These are phyloP conservation scores for Populus euphratica DNA, from an alignment of 345 rosid species.

Conservation along the genomic window DNA sequence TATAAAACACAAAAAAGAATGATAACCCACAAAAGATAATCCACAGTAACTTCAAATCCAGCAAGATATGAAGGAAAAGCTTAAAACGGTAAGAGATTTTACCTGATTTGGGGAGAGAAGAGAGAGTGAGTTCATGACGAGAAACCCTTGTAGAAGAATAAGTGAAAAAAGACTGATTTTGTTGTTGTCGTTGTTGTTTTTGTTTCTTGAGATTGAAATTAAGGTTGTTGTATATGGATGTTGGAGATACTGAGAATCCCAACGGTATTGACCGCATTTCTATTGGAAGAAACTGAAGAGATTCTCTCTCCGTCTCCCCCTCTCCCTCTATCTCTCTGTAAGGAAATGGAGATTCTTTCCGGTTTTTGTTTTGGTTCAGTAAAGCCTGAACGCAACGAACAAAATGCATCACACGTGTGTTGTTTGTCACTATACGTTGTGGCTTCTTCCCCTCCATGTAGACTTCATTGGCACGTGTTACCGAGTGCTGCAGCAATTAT, in stretches of 20 bases:
- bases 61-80: background rate
- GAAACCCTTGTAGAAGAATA: conserved; percentile 28
- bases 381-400: no score
- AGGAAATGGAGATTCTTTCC: conserved; percentile 15
- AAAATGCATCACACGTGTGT: no score
- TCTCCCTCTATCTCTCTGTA: background rate
- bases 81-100: background rate
- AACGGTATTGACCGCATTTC: conserved; percentile 72
- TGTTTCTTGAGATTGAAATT: conserved; percentile 33
- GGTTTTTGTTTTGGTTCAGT: background rate
- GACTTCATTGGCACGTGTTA: no score
- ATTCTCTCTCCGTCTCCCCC: conserved; percentile 11
- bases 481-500: no score
- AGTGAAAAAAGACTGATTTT: conserved; percentile 9
- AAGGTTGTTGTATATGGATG: conserved; percentile 15
- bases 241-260: conserved; percentile 50
- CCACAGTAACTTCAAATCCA: background rate
- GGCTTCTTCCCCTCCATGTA: no score
- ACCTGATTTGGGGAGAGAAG: conserved; percentile 45
- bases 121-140: conserved; percentile 15
- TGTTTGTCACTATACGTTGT: no score
- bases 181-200: background rate
- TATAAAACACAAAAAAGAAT: no score
- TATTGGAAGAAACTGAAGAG: conserved; percentile 1
- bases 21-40: background rate